Percentiles rank a stretch among this genome's conserved stretches.
phyloP scores from a whole-genome alignment of 176 grass and related monocot genomes.

The Ampelocalamus luodianensis region DNA sequence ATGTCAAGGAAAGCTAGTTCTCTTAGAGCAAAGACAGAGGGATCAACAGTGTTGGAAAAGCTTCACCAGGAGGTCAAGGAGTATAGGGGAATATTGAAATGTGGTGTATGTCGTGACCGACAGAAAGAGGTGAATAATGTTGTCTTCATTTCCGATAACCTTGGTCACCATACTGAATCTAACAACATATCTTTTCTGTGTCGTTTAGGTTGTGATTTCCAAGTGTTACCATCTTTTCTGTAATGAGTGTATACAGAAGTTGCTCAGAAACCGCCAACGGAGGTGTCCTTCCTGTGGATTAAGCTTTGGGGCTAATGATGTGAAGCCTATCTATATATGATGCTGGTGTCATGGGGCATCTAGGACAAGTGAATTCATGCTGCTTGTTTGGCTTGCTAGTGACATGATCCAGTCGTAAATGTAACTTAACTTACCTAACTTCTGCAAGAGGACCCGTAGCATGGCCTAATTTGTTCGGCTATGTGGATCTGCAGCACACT shows the following conservation, averaged over 20 bases:
- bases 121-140: constrained; percentile 74
- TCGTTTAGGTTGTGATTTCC: constrained; percentile 74
- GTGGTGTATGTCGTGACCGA: constrained; percentile 64
- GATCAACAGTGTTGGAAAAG: constrained; percentile 65
- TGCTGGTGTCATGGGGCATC: too few species aligned
- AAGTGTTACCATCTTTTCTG: constrained; percentile 98
- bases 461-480: constrained; percentile 16
- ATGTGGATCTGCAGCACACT: constrained; percentile 23
- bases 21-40: constrained; percentile 64
- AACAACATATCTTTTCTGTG: constrained; percentile 2
- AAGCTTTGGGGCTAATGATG: constrained; percentile 80
- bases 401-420: constrained; percentile 16
- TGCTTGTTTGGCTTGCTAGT: constrained; percentile 16
- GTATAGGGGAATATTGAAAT: constrained; percentile 88
- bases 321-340: constrained; percentile 94
- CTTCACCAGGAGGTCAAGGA: constrained; percentile 74
- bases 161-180: not conserved
- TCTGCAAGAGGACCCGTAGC: constrained; percentile 27
- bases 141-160: constrained; percentile 4
- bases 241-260: constrained; percentile 73
- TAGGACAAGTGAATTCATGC: constrained; percentile 12
- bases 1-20: constrained; percentile 70
- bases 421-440: constrained; percentile 16
- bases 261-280: constrained; percentile 64
- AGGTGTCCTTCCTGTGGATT: constrained; percentile 73